These are phyloP conservation scores for Akanthomyces muscarius DNA, from an alignment of 2,329 filamentous ascomycete species.

Conservation along the genomic window DNA sequence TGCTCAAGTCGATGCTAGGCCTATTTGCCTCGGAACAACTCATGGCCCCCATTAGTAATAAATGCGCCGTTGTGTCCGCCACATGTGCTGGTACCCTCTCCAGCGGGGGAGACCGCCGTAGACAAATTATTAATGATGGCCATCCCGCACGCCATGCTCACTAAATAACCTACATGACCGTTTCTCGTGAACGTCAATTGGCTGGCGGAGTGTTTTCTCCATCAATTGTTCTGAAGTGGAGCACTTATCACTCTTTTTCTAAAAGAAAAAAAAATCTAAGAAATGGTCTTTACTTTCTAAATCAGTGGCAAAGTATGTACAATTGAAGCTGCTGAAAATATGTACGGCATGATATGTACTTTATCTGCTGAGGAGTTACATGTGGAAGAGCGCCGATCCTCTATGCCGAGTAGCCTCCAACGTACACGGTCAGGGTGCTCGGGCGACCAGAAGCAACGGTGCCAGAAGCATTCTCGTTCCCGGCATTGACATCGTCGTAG, in stretches of 20 bases:
- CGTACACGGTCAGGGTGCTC: slow-evolving; percentile 27
- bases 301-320: not conserved
- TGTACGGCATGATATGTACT: not conserved
- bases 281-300: not conserved
- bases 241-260: too few species aligned
- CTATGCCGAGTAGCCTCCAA: slow-evolving; percentile 22
- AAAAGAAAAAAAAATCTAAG: too few species aligned
- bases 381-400: not conserved
- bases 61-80: not conserved
- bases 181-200: too few species aligned
- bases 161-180: too few species aligned
- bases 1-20: not conserved
- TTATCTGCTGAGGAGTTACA: too few species aligned
- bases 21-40: not conserved
- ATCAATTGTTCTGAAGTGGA: too few species aligned
- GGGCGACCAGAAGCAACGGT: slow-evolving; percentile 27
- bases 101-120: not conserved
- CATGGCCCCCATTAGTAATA: not conserved
- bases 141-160: not conserved
- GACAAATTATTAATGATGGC: slow-evolving; percentile 8
- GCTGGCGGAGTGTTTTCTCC: too few species aligned
- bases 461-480: slow-evolving; percentile 47
- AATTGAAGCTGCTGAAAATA: slow-evolving; percentile 3
- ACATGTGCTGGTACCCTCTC: not conserved
- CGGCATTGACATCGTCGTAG: slow-evolving; percentile 64